Conservation (phyloP, 495 filamentous ascomycete genomes). For the Astrothelium subdiscretum region DNA sequence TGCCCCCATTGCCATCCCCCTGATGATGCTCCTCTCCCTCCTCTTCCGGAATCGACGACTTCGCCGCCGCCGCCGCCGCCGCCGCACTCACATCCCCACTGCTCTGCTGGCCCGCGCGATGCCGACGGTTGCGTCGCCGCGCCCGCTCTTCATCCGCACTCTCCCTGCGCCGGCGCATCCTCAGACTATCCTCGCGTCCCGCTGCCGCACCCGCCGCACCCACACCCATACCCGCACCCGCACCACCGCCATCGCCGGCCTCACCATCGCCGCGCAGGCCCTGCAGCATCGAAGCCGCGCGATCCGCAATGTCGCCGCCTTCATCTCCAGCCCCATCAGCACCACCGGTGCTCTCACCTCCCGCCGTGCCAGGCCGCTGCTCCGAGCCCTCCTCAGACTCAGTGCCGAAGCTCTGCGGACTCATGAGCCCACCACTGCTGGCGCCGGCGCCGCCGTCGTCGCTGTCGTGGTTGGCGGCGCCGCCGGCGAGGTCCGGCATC, state of each 20-base stretch:
- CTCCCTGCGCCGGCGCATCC: conserved; percentile 24
- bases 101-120: conserved; percentile 9
- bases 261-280: conserved; percentile 55
- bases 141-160: conserved; percentile 25
- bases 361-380: conserved; percentile 31
- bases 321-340: conserved; percentile 22
- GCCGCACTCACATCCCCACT: conserved; percentile 1
- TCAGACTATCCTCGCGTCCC: conserved; percentile 20
- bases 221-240: conserved; percentile 24
- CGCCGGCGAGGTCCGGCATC: conserved; percentile 56
- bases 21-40: conserved; percentile 9
- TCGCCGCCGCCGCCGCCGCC: conserved; percentile 12
- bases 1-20: not conserved
- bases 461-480: conserved; percentile 4
- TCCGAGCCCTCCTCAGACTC: conserved; percentile 16
- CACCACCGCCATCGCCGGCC: conserved; percentile 5
- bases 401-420: conserved; percentile 8
- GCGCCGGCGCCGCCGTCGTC: conserved; percentile 31
- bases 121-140: conserved; percentile 17
- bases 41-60: conserved; percentile 15
- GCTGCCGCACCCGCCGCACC: conserved; percentile 4
- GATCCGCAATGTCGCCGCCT: conserved; percentile 67
- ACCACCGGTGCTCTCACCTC: conserved; percentile 26
- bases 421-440: conserved; percentile 9
- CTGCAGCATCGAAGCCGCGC: conserved; percentile 71